A percentile compares a stretch with the other conserved stretches of the same genome.
Evolutionary conservation across 169 alveolate species (phyloP).

Genomic region (Cryptosporidium parvum): DNA sequence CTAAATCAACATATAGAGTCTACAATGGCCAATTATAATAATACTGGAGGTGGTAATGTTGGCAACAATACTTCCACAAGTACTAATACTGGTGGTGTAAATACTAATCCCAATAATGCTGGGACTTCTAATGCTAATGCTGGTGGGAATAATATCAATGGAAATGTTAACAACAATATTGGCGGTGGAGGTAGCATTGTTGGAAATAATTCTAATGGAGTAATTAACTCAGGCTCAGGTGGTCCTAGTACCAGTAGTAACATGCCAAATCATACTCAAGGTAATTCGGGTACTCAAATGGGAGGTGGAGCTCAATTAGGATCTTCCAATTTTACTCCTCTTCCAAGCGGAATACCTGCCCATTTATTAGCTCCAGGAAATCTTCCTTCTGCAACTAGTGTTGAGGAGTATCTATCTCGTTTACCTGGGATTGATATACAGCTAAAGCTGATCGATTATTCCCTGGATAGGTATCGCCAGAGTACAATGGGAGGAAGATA

Average conservation of each 20-base stretch:
- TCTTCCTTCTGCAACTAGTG: slow-evolving; percentile 67
- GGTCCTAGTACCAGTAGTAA: neutral
- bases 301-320: neutral
- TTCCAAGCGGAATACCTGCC: slow-evolving; percentile 69
- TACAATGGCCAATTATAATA: neutral
- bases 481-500: slow-evolving; percentile 77
- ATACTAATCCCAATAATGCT: neutral
- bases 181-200: neutral
- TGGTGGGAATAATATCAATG: neutral
- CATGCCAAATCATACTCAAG: neutral
- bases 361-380: slow-evolving; percentile 72
- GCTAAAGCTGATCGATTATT: slow-evolving; percentile 40
- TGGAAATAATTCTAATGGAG: neutral
- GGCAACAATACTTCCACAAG: neutral
- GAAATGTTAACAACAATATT: neutral
- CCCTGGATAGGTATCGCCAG: slow-evolving; percentile 66
- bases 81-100: neutral
- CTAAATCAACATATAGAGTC: slow-evolving; percentile 67
- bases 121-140: neutral
- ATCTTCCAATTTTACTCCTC: slow-evolving; percentile 52
- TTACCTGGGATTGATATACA: slow-evolving; percentile 71
- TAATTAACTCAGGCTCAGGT: neutral
- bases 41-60: neutral
- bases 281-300: neutral
- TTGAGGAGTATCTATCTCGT: slow-evolving; percentile 74